phyloP scores from a whole-genome alignment of 495 filamentous ascomycete genomes.

The Daldinia caldariorum region DNA sequence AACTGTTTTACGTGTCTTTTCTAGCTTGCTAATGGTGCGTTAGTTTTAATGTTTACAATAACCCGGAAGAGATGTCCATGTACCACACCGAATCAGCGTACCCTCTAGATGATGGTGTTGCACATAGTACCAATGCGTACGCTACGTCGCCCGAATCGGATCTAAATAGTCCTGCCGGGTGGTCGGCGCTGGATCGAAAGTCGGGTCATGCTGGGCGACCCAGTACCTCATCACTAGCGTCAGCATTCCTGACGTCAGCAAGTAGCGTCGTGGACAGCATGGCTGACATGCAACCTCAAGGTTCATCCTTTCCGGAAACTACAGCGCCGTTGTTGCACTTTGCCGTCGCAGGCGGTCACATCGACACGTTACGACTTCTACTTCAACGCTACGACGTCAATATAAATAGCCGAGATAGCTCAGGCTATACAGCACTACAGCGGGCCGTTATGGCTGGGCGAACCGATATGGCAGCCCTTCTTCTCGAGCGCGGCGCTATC shows the following conservation, averaged over 20 bases:
- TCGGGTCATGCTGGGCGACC: constrained; percentile 24
- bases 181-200: constrained; percentile 45
- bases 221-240: constrained; percentile 42
- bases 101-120: constrained; percentile 42
- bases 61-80: constrained; percentile 40
- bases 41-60: constrained; percentile 44
- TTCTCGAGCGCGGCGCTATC: constrained; percentile 46
- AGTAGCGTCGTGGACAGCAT: constrained; percentile 32
- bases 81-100: constrained; percentile 46
- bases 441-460: constrained; percentile 47
- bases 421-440: constrained; percentile 48
- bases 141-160: constrained; percentile 46
- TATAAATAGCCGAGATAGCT: constrained; percentile 42
- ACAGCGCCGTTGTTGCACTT: constrained; percentile 49
- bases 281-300: constrained; percentile 33
- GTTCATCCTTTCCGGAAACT: constrained; percentile 44
- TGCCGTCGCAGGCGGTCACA: constrained; percentile 45
- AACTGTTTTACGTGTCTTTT: not conserved
- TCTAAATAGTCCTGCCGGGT: constrained; percentile 40
- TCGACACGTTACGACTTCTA: constrained; percentile 45
- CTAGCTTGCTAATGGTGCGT: constrained; percentile 14
- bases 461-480: constrained; percentile 49
- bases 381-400: constrained; percentile 46
- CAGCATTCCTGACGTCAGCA: constrained; percentile 36
- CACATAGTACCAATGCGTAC: constrained; percentile 41